Base-by-base conservation (phyloP, 2,329 filamentous ascomycete species). In the Alternaria postmessia region DNA sequence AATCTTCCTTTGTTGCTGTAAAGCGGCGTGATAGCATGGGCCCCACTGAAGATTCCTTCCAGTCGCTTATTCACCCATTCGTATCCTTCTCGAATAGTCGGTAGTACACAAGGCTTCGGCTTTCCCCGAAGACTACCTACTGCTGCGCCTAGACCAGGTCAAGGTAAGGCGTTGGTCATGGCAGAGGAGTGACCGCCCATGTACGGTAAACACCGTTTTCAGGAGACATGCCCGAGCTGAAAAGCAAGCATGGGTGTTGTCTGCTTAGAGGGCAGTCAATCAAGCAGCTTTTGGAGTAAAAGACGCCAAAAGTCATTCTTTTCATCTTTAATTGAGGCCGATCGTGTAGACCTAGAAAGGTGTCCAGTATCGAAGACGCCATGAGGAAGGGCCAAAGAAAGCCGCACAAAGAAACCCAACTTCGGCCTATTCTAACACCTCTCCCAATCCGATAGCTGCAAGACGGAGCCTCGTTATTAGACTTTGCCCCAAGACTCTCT, bases 81-180 rank as follows among this genome's bases (percentile, higher is more conserved):
- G 46, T 49, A 49, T 49, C 7, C 30, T 49, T 49, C 46, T 49
- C 46, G 46, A 49, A 49, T 26, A 20, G 20, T 49, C 46, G 20
- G 46, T 38, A 26, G 20, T 14, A 9, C 22, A 22, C n/a, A 16
- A 49, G 20, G 32, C 46, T 24, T 49, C 30, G 46, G 46, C 46
- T 48, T 48, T 48, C 18, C 32, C 44, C 44, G 28, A 34, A 28
- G n/a, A 14, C 28, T 18, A 16, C 26, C 44, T 30, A 47, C 44
- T 47, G n/a, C 18, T 28, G 44, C 44, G 26, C 26, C 26, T 11
- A 32, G 28, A 48, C 22, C 28, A 34, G 18, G 38, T 39, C 38
- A 39, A 20, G 28, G 28, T 22, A n/a, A 34, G 7, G 28, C n/a
- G 18, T 16, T 48, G 39, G 44, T 34, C 28, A 20, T 32, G 44